A percentile compares a stretch with the other conserved stretches of the same genome.
Evolutionary conservation across 2,329 filamentous ascomycete genomes (phyloP).

Genomic region (Cladosporium sp.): DNA sequence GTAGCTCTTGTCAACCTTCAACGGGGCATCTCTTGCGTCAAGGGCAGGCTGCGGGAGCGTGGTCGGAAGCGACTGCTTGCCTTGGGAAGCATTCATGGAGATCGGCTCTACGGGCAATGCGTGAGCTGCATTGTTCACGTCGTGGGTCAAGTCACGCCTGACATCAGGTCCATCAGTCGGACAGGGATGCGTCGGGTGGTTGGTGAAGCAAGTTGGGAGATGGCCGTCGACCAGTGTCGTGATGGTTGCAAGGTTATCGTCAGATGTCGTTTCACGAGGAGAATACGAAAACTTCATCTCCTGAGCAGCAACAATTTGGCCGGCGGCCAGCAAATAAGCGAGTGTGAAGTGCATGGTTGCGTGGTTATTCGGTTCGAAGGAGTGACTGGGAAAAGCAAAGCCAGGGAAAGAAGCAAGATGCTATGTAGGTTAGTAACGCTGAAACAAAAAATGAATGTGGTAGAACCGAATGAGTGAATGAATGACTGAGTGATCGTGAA

Average conservation of each 20-base stretch:
- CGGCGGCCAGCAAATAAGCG: neutral
- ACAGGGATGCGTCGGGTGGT: constrained; percentile 8
- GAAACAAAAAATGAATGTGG: constrained; percentile 7
- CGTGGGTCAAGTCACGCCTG: neutral
- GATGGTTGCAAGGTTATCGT: constrained; percentile 5
- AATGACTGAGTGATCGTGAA: neutral
- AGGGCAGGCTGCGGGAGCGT: neutral
- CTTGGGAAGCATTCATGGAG: neutral
- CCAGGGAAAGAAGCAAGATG: neutral
- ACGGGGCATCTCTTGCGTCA: neutral
- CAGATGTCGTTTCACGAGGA: neutral
- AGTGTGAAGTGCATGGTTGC: constrained; percentile 6
- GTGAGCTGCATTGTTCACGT: neutral
- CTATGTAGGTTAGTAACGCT: constrained; percentile 8
- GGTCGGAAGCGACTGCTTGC: neutral
- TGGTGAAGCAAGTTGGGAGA: constrained; percentile 8
- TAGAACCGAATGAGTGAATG: neutral
- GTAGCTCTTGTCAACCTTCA: neutral
- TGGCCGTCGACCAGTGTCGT: neutral
- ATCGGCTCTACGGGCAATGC: neutral
- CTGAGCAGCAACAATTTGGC: neutral
- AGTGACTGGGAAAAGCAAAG: constrained; percentile 3
- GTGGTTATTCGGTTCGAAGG: neutral
- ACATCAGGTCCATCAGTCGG: constrained; percentile 1
- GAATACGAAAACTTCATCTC: neutral